phyloP scores from a whole-genome alignment of 179 eudicot genomes.

The Monotropa hypopitys region DNA sequence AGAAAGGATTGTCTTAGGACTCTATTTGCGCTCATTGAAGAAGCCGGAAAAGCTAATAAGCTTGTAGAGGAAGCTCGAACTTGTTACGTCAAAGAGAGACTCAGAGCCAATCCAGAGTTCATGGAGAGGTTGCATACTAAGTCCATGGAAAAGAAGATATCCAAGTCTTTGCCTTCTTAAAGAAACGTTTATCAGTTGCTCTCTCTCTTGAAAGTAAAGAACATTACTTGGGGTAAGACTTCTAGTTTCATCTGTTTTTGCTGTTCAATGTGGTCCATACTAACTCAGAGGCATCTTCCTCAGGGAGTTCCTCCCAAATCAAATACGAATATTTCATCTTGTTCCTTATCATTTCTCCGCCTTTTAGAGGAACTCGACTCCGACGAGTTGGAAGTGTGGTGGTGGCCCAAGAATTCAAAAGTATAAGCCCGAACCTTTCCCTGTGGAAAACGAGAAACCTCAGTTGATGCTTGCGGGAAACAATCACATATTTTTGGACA shows the following conservation, averaged over 20 bases:
- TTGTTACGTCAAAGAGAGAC: slow-evolving; percentile 53
- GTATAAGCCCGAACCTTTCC: no score
- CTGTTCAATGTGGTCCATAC: no score
- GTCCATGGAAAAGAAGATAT: slow-evolving; percentile 17
- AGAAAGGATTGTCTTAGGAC: slow-evolving; percentile 93
- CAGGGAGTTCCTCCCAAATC: no score
- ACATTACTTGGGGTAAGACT: not conserved
- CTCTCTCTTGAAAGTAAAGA: not conserved
- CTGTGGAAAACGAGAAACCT: no score
- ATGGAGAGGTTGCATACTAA: slow-evolving; percentile 76
- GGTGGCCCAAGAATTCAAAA: no score
- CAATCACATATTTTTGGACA: no score
- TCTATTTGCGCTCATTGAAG: slow-evolving; percentile 60
- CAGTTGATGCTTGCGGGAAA: no score
- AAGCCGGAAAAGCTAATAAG: slow-evolving; percentile 75
- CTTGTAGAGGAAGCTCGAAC: slow-evolving; percentile 56
- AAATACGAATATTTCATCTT: no score
- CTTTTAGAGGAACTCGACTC: no score
- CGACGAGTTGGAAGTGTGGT: no score
- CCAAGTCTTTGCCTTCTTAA: slow-evolving; percentile 24
- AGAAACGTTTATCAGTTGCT: not conserved
- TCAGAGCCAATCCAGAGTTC: slow-evolving; percentile 67
- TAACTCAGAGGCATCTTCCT: no score
- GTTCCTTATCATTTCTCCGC: no score
- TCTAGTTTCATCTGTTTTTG: not conserved